Conservation (phyloP, 352 stramenopile species). For the Phytophthora palmivora region DNA sequence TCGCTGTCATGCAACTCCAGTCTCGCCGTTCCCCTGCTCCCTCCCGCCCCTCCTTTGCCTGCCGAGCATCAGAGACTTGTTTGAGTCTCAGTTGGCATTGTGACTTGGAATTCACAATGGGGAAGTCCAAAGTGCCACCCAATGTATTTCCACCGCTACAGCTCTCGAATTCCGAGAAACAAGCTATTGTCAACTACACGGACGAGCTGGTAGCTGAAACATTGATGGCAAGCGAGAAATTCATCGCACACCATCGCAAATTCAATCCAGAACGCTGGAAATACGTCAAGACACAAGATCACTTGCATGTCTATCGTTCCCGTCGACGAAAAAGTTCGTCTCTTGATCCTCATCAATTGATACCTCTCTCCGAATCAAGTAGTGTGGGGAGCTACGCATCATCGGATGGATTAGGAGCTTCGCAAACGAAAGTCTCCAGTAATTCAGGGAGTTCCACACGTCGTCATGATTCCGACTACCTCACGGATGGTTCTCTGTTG, state of each 20-base stretch:
- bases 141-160: constrained; percentile 33
- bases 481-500: constrained; percentile 43
- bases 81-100: constrained; percentile 11
- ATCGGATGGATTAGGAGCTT: constrained; percentile 9
- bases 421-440: constrained; percentile 24
- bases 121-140: constrained; percentile 32
- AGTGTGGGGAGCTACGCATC: constrained; percentile 25
- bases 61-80: neutral
- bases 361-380: constrained; percentile 24
- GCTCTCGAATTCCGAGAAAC: constrained; percentile 24
- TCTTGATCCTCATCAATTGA: constrained; percentile 13
- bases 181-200: constrained; percentile 38
- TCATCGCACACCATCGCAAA: constrained; percentile 36
- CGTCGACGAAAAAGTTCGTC: constrained; percentile 32
- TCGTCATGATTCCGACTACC: constrained; percentile 36
- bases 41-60: constrained; percentile 29
- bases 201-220: constrained; percentile 44
- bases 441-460: constrained; percentile 12
- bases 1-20: no score
- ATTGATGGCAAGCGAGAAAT: constrained; percentile 36
- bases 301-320: constrained; percentile 43
- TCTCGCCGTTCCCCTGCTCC: constrained; percentile 14
- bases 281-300: constrained; percentile 41
- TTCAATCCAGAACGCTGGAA: constrained; percentile 43
- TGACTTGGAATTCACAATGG: no score